Evolutionary conservation across 2,329 filamentous ascomycete species (phyloP), one percentile per base, ranked within the genome.

Genomic region (Aspergillus ustus): DNA sequence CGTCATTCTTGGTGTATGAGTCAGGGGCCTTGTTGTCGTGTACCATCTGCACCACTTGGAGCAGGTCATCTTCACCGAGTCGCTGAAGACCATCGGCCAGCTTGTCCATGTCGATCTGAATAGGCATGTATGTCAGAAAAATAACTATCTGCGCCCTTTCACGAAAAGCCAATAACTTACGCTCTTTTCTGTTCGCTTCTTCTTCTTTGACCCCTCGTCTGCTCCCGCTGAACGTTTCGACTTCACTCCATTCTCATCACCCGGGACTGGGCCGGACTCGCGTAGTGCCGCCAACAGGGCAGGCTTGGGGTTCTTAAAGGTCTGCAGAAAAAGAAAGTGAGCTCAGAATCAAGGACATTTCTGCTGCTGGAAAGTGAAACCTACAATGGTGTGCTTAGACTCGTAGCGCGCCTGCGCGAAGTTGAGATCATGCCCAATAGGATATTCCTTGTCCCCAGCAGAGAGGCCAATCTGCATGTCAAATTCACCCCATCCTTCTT

Each of bases 401-500:
- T 97, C 93, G 78, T 99, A 99, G 65, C 86, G 85, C 63, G 89
- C 84, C 67, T 89, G 85, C 69, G 87, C 85, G 78, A 99, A 99
- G 83, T 98, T 97, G 63, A 99, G 85, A 74, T 99, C 95, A 78
- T 99, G 95, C 54, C 84, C 80, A 66, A 99, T 84, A 15, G 86
- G 83, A 72, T 92, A 87, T 73, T 97, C 94, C 83, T 97, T 97
- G 78, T 95, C 92, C 31, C 90, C 88, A 48, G 90, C 91, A 73
- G 89, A 90, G 69, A 96, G 85, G 64, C 91, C 87, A 72, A 98
- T 95, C 52, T 83, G 84, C 88, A 99, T 94, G 75, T 98, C 95
- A 76, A 99, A 99, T 81, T 98, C 95, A 73, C 95, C 95, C 95
- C 95, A 99, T 69, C 95, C 95, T 80, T 97, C 91, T 79, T 99